These are phyloP conservation scores for Leccinum barrowsii DNA, from an alignment of 768 basidiomycete genomes.

Conservation along the genomic window DNA sequence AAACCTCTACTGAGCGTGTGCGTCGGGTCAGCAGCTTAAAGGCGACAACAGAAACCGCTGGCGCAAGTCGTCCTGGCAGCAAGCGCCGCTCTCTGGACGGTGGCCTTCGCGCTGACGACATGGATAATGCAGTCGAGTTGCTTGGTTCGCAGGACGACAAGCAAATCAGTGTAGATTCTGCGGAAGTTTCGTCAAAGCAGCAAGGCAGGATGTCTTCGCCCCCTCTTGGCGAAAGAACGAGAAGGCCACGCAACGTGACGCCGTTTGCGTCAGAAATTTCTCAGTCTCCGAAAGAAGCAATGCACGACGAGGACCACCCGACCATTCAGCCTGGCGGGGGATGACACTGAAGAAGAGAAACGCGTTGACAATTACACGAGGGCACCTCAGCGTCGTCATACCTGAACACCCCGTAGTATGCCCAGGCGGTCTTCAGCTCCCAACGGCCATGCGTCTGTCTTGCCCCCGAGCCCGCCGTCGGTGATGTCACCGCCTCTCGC, in stretches of 20 bases:
- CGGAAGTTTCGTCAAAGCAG: not conserved
- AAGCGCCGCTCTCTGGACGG: conserved; percentile 1
- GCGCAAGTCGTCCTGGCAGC: not conserved
- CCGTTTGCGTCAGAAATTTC: conserved; percentile 5
- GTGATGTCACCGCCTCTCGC: conserved; percentile 57
- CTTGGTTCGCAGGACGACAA: not conserved
- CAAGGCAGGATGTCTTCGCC: not conserved
- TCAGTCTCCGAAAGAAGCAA: not conserved
- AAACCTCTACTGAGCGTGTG: too few species aligned
- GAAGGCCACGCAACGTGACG: conserved; percentile 6
- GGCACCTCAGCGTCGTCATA: conserved; percentile 15
- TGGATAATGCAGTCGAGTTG: not conserved
- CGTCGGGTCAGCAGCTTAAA: too few species aligned
- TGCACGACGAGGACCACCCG: not conserved
- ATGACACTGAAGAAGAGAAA: not conserved
- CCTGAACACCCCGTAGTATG: conserved; percentile 1
- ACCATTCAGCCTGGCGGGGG: not conserved
- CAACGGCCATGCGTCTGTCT: conserved; percentile 35
- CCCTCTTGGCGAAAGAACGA: not conserved
- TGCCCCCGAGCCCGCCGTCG: conserved; percentile 55
- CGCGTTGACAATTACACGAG: conserved; percentile 13
- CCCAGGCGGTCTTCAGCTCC: conserved; percentile 15
- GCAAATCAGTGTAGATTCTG: not conserved
- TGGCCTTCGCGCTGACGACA: not conserved
- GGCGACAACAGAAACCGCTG: not conserved